Conservation (phyloP, 371 early-diverging fungal genomes). For the Mucor circinelloides region DNA sequence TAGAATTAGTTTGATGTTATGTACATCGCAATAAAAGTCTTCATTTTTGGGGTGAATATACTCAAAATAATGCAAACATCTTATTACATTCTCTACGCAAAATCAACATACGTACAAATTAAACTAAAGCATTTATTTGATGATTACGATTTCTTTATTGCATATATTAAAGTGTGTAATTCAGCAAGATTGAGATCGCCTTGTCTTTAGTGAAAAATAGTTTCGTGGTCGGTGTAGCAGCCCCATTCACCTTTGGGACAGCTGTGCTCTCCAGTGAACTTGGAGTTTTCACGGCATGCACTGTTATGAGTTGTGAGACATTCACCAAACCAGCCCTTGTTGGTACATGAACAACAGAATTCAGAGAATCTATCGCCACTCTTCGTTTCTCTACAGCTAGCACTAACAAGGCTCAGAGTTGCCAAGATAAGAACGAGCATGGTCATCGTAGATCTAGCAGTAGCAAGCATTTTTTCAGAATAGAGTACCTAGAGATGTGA, state of each 20-base stretch:
- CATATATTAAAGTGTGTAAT: no score
- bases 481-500: no score
- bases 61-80: no score
- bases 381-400: not conserved
- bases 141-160: no score
- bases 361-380: not conserved
- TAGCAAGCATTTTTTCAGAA: not conserved
- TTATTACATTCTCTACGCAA: no score
- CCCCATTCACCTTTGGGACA: not conserved
- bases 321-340: not conserved
- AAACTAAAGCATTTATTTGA: no score
- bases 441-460: not conserved
- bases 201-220: no score
- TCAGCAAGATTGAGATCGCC: no score
- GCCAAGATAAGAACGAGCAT: not conserved
- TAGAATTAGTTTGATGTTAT: no score
- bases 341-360: not conserved
- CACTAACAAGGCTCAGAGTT: not conserved
- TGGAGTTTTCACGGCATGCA: not conserved
- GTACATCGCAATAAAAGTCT: no score
- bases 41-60: no score
- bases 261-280: not conserved
- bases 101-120: no score
- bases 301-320: not conserved
- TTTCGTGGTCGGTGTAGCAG: not conserved